Percentiles rank a stretch among this genome's conserved stretches.
These are phyloP conservation scores for Lactarius sp. DNA, from an alignment of 768 basidiomycete genomes.

Conservation along the genomic window DNA sequence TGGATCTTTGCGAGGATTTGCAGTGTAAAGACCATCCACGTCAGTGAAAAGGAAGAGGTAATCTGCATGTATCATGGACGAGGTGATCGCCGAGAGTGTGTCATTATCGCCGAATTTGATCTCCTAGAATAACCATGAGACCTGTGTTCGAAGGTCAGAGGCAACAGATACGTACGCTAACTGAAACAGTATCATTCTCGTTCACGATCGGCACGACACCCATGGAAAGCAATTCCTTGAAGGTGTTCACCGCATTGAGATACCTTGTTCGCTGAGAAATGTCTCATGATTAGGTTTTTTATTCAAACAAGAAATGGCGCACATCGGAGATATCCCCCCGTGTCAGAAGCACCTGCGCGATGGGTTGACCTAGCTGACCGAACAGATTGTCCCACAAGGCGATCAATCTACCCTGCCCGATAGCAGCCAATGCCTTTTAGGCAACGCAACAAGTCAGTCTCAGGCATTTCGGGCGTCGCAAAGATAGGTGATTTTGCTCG, in stretches of 20 bases:
- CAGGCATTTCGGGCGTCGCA: neutral
- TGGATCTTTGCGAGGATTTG: slow-evolving; percentile 91
- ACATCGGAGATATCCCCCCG: slow-evolving; percentile 98
- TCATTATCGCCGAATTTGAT: slow-evolving; percentile 99
- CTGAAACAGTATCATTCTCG: slow-evolving; percentile 97
- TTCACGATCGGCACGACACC: slow-evolving; percentile 98
- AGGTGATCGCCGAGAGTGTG: slow-evolving; percentile 93
- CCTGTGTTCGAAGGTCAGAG: neutral
- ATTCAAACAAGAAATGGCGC: slow-evolving; percentile 27
- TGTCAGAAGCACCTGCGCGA: slow-evolving; percentile 91
- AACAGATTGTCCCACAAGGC: slow-evolving; percentile 98
- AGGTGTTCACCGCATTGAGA: slow-evolving; percentile 92
- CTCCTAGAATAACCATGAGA: slow-evolving; percentile 53
- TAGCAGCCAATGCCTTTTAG: slow-evolving; percentile 84
- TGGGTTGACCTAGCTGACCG: slow-evolving; percentile 88
- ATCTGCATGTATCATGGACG: slow-evolving; percentile 96
- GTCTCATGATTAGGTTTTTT: neutral
- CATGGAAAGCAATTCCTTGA: slow-evolving; percentile 86
- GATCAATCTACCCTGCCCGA: slow-evolving; percentile 94
- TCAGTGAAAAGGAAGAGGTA: slow-evolving; percentile 96
- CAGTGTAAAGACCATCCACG: slow-evolving; percentile 91
- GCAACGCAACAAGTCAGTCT: neutral
- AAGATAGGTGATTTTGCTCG: slow-evolving; percentile 32
- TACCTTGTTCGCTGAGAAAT: slow-evolving; percentile 79
- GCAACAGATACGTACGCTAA: slow-evolving; percentile 62